Base-by-base conservation (phyloP, 345 rosid species). In the Nasturtium officinale region DNA sequence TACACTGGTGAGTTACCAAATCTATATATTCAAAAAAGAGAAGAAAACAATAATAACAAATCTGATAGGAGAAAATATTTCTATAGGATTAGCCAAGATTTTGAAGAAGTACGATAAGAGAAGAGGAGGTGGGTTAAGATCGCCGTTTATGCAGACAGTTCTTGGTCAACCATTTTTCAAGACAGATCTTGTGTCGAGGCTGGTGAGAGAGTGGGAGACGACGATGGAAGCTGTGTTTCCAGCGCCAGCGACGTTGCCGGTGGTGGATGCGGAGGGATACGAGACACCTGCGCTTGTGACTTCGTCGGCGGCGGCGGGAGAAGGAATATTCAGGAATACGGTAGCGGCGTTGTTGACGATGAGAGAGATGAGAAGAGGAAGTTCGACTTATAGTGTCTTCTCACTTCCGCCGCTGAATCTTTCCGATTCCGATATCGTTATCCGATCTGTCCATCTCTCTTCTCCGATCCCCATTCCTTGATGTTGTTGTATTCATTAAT, bases 31-130 rank as follows among this genome's bases (percentile, higher is more conserved):
- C 0, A 29, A 28, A 28, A 4, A 25, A 6, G 2, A 7, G 8
- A 29, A 26, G 0, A n/a, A n/a, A 23, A 23, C 25, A 23, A 23
- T 23, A 23, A 23, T 23, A 23, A 23, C 2, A 23, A 1, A 9
- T 5, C 15, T 58, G 23, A 38, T 65, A 18, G 52, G 26, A 58
- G 6, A 25, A 18, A 8, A 10, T 12, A 38, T 37, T 3, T 28
- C 2, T 21, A 15, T 25, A 90, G 97, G 97, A 25, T 61, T 90
- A 61, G 88, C 89, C 0, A 93, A 93, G 89, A 93, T 93, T 32
- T 16, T 90, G 83, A 93, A 93, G 87, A 93, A 93, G 72, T 93
- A 89, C 45, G 98, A 93, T 79, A 93, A 90, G 85, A 75, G 82
- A 79, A 93, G 84, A 0, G 82, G 96, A 5, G 82, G 87, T 1